Evolutionary conservation across 176 grass and related monocot genomes (phyloP), one percentile per base, ranked within the genome.

Genomic region (Aegilops bicornis): DNA sequence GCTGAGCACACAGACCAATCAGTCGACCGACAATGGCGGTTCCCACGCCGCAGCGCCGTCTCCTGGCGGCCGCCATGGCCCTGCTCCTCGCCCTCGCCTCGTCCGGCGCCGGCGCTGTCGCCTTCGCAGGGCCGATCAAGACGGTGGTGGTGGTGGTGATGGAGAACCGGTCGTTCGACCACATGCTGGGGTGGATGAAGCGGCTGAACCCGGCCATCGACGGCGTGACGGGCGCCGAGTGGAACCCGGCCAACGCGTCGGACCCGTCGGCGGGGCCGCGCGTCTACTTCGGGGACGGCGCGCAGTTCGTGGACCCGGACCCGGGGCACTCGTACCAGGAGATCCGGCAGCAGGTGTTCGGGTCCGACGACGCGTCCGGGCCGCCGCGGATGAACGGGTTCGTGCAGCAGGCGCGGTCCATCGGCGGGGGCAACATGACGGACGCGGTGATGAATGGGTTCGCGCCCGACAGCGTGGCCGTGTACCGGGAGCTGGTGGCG

Each of bases 141-240:
- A 98, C 91, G 78, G 90, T 98, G 69, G 90, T 98, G 76, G 91
- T 98, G 63, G 78, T 98, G 24, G 96, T 98, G 68, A 96, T 96
- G 96, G 96, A 98, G 96, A 98, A 98, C 88, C 93, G 96, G 0
- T 98, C 96, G 3, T 98, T 98, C 90, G 96, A 98, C 90, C 96
- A 98, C 91, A 98, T 98, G 96, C 93, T 98, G 43, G 96, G 96
- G 8, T 98, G 96, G 96, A 96, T 96, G 96, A 98, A 94, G 93
- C 82, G 80, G 0, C 90, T 95, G 11, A 98, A 96, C 85, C 92
- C 92, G 20, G 90, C 79, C 59, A 98, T 98, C 89, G 88, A 98
- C 59, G 96, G 96, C 35, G 93, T 96, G 19, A 92, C 91, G 1
- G 96, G 96, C 3, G 19, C 23, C 0, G 96, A 98, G 71, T 96